Conservation (phyloP, 108 stramenopile species). For the Cylindrotheca fusiformis region DNA sequence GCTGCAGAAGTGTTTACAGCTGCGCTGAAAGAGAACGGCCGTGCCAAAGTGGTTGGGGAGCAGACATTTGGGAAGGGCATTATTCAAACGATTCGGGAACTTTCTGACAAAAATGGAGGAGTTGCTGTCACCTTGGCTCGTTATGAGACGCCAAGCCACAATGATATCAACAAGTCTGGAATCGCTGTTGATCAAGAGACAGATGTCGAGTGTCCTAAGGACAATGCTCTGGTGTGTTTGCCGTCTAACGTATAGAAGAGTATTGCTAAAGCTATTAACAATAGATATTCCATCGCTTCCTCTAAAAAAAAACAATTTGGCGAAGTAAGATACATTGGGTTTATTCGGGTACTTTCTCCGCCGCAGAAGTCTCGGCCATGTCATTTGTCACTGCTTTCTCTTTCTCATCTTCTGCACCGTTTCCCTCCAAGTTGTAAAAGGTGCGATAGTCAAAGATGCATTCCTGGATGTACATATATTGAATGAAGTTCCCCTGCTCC, state of each 20-base stretch:
- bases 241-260: slow-evolving; percentile 9
- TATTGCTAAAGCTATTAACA: too few relatives aligned
- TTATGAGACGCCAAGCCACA: slow-evolving; percentile 85
- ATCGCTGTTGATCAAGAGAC: slow-evolving; percentile 61
- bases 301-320: too few relatives aligned
- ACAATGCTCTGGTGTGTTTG: slow-evolving; percentile 67
- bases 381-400: background rate
- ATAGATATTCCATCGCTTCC: too few relatives aligned
- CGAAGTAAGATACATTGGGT: too few relatives aligned
- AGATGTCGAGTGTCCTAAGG: slow-evolving; percentile 70
- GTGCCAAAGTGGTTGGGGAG: slow-evolving; percentile 71
- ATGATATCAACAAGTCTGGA: slow-evolving; percentile 85
- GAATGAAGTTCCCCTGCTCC: slow-evolving; percentile 77
- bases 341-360: too few relatives aligned
- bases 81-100: slow-evolving; percentile 79
- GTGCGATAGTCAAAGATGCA: slow-evolving; percentile 15
- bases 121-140: slow-evolving; percentile 87
- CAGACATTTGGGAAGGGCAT: slow-evolving; percentile 92
- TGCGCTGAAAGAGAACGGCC: slow-evolving; percentile 80
- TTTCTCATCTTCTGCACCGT: background rate
- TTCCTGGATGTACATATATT: slow-evolving; percentile 71
- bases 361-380: background rate
- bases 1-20: slow-evolving; percentile 91
- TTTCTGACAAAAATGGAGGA: slow-evolving; percentile 74
- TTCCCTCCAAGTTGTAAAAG: slow-evolving; percentile 7